These are phyloP conservation scores for Rubia occidens DNA, from an alignment of 305 asterid species.

Conservation along the genomic window DNA sequence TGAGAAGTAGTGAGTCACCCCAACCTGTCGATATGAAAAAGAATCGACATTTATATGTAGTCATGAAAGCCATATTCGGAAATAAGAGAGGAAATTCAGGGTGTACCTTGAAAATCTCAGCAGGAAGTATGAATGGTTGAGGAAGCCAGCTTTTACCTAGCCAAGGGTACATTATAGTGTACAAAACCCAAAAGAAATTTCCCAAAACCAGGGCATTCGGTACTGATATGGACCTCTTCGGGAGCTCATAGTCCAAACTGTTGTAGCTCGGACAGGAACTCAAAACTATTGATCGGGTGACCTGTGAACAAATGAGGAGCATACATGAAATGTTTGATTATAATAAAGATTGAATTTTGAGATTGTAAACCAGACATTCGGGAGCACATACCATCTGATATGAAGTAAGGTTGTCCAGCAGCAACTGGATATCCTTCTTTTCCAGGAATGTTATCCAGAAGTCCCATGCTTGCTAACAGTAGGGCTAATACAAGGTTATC, in stretches of 20 bases:
- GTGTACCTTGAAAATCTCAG: conserved; percentile 80
- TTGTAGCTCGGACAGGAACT: conserved; percentile 57
- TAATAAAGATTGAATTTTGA: not conserved
- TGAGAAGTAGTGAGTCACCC: conserved; percentile 87
- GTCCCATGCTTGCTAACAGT: conserved; percentile 95
- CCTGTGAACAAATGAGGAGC: conserved; percentile 33
- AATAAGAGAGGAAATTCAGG: not conserved
- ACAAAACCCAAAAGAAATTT: conserved; percentile 47
- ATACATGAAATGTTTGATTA: not conserved
- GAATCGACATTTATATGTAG: not conserved
- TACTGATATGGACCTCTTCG: conserved; percentile 51
- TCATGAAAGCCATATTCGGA: not conserved
- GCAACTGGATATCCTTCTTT: conserved; percentile 69
- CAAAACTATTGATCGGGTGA: conserved; percentile 75
- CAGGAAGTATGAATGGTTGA: conserved; percentile 82
- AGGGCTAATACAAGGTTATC: conserved; percentile 84
- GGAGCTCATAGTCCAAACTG: conserved; percentile 67
- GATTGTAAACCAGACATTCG: not conserved
- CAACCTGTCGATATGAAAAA: conserved; percentile 46
- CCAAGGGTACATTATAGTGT: conserved; percentile 67
- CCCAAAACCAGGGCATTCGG: conserved; percentile 70
- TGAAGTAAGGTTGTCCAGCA: conserved; percentile 86
- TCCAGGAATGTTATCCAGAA: conserved; percentile 83
- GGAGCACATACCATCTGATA: conserved; percentile 69
- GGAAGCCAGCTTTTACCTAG: conserved; percentile 69